These are phyloP conservation scores for Mucor piriformis DNA, from an alignment of 371 early-diverging fungal species.

Conservation along the genomic window DNA sequence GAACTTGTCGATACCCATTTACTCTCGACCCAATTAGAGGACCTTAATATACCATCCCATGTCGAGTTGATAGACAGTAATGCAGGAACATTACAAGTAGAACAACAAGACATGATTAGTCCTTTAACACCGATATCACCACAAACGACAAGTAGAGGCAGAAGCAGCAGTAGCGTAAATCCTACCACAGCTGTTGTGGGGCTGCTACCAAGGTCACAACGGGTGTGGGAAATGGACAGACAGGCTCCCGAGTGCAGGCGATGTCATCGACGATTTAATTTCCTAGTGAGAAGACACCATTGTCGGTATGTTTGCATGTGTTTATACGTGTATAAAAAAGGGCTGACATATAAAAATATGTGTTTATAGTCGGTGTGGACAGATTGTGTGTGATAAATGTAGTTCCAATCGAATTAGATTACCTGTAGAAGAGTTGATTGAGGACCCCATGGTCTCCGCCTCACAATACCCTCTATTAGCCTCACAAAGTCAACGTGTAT, in stretches of 20 bases:
- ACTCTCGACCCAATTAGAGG: background rate
- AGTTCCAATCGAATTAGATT: slow-evolving; percentile 51
- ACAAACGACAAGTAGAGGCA: background rate
- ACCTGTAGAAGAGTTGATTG: slow-evolving; percentile 38
- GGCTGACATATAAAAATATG: background rate
- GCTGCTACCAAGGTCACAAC: slow-evolving; percentile 24
- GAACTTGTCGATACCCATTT: background rate
- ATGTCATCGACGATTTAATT: slow-evolving; percentile 66
- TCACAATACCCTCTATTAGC: slow-evolving; percentile 41
- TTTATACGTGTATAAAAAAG: background rate
- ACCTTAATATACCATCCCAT: background rate
- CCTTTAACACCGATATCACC: background rate
- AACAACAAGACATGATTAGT: background rate
- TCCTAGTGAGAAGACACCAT: slow-evolving; percentile 73
- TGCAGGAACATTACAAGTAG: background rate
- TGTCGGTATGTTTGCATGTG: slow-evolving; percentile 40
- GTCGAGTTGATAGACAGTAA: background rate
- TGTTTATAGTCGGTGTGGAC: slow-evolving; percentile 66
- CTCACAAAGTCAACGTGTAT: slow-evolving; percentile 51
- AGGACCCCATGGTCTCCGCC: slow-evolving; percentile 46
- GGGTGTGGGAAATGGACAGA: slow-evolving; percentile 70
- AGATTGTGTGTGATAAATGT: slow-evolving; percentile 73
- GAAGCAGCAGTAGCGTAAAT: slow-evolving; percentile 13
- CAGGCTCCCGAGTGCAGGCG: slow-evolving; percentile 61
- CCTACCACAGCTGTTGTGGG: slow-evolving; percentile 1